Evolutionary conservation across 139 green algal species (phyloP).

Genomic region (Picochlorum sp.): DNA sequence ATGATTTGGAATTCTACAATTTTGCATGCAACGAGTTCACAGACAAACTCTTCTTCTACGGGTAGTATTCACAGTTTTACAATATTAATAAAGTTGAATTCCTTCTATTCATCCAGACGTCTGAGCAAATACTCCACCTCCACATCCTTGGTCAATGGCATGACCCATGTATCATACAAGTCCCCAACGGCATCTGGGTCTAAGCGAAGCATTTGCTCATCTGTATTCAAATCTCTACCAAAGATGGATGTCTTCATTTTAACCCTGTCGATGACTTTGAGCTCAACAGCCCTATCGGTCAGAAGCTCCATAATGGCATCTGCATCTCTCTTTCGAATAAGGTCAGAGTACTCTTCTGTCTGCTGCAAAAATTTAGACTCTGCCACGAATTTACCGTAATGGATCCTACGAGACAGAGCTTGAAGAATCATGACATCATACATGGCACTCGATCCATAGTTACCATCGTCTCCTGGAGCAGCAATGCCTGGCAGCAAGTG

Average conservation of each 20-base stretch:
- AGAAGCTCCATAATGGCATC: conserved; percentile 84
- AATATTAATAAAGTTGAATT: neutral
- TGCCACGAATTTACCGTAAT: conserved; percentile 99
- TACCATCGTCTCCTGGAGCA: conserved; percentile 78
- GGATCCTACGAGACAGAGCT: conserved; percentile 92
- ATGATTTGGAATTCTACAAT: too few relatives aligned
- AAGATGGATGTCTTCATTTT: conserved; percentile 81
- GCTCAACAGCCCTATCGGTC: conserved; percentile 74
- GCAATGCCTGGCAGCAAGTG: conserved; percentile 68
- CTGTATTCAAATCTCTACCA: conserved; percentile 67
- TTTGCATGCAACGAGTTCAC: neutral
- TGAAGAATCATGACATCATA: conserved; percentile 55
- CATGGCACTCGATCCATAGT: conserved; percentile 85
- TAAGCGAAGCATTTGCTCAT: conserved; percentile 30
- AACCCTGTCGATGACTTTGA: conserved; percentile 76
- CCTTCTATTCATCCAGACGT: conserved; percentile 43
- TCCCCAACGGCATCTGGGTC: conserved; percentile 63
- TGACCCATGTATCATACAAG: conserved; percentile 87
- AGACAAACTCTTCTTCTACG: neutral
- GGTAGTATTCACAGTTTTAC: neutral
- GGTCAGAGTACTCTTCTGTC: conserved; percentile 64
- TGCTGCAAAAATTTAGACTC: conserved; percentile 92
- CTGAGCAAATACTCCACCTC: conserved; percentile 80
- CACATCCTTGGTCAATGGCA: conserved; percentile 97
- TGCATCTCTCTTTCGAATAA: conserved; percentile 64